Evolutionary conservation across 2,329 filamentous ascomycete genomes (phyloP), one percentile per base, ranked within the genome.

Genomic region (Trichoderma sp.): DNA sequence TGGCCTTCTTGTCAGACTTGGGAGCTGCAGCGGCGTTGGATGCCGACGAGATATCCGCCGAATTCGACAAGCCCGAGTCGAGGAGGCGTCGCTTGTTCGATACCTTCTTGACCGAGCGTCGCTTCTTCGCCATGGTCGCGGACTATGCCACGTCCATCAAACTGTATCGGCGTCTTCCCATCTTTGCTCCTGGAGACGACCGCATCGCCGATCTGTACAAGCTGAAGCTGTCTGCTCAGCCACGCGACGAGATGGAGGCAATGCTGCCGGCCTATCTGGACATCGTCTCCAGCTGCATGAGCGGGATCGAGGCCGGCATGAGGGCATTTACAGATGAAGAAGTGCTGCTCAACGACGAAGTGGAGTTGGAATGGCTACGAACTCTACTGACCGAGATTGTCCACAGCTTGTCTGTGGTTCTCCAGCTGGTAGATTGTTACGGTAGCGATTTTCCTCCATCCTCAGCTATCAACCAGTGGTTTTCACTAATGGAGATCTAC

Each of bases 361-460:
- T 85, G 12, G 82, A 85, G 66, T 56, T 83, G 7, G 80, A 84
- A 59, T 94, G 89, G 87, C 77, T 84, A 26, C 82, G 83, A 63
- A 87, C 83, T 5, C 78, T 88, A 28, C 79, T 93, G 24, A 86
- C 87, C 15, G 92, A 96, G 75, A 83, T 90, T 50, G 81, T 90
- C 45, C 90, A 95, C 72, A 83, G 89, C 47, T 81, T 95, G 76
- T 88, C 92, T 56, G 81, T 93, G 17, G 78, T 92, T 26, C 91
- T 93, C 70, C 83, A 92, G 69, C 81, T 90, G n/a, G 77, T 92
- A 41, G 88, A 90, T 68, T 78, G 84, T 54, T 82, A 83, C 58
- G 75, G 80, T 44, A 78, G 78, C 19, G 76, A 81, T 54, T 84
- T 91, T 70, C 81, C 87, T 14, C 80, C 86, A 17, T 81, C 85